Evolutionary conservation across 2,329 filamentous ascomycete species (phyloP), one percentile per base, ranked within the genome.

Genomic region (Aspergillus puulaauensis): DNA sequence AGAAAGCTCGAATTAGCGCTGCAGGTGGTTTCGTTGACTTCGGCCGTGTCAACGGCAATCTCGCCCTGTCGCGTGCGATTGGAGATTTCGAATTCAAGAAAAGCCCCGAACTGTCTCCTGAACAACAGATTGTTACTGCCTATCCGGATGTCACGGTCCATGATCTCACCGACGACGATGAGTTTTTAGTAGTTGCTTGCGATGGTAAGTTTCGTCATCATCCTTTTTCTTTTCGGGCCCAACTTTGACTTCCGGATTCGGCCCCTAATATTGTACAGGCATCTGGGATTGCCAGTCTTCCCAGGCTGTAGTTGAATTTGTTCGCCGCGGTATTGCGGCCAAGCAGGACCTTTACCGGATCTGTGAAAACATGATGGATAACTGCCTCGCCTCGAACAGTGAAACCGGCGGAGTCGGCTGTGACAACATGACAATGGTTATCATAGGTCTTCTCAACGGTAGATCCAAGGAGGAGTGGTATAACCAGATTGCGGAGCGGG

Each of bases 331-430:
- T 57, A 96, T 99, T 75, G 93, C 92, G 50, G 93, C 93, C 52
- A 96, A 96, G 82, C 95, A 99, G 79, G 90, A 96, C 50, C 85
- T 99, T 52, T 87, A 93, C 56, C 90, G 90, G 74, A 98, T 99
- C 70, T 98, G 93, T 77, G 95, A 99, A 79, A 99, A 99, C 80
- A 96, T 99, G 91, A 99, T 99, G 95, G 93, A 99, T 82, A 99
- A 98, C 81, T 99, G 95, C 74, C 83, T 99, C 64, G 93, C 95
- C 41, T 96, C 93, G 61, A 98, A 96, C 84, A 96, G 93, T 66
- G 95, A 99, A 79, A 97, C 93, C 33, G 95, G 95, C 55, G 95
- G 95, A 63, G 93, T 99, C 61, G 95, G 95, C 61, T 99, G 95
- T 76, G 95, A 99, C 81, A 99, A 99, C 82, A 99, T 99, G 95